A percentile compares a stretch with the other conserved stretches of the same genome.
Evolutionary conservation across 345 rosid species (phyloP).

Genomic region (Boechera stricta): DNA sequence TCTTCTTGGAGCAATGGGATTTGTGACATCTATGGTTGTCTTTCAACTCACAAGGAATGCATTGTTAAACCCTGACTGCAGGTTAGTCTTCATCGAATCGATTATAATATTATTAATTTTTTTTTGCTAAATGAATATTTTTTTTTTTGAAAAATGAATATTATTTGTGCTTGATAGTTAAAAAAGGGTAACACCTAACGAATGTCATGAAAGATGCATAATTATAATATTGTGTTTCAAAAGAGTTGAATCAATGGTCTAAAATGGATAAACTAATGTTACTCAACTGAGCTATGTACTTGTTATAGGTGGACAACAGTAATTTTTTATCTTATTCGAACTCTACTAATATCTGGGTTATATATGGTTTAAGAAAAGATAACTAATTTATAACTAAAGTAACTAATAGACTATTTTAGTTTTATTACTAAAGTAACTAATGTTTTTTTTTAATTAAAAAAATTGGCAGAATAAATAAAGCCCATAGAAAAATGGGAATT

Average conservation of each 20-base stretch:
- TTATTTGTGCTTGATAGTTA: not conserved
- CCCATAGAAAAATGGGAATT: constrained; percentile 51
- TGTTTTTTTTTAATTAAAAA: not conserved
- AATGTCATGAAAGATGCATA: not conserved
- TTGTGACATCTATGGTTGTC: constrained; percentile 61
- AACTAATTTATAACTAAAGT: too few species aligned
- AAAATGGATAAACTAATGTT: not conserved
- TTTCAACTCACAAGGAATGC: constrained; percentile 75
- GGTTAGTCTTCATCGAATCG: constrained; percentile 42
- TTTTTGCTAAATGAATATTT: not conserved
- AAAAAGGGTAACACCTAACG: not conserved
- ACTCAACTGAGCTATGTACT: not conserved
- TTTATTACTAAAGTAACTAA: too few species aligned
- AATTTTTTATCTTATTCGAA: too few species aligned
- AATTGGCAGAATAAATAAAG: constrained; percentile 60
- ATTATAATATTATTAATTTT: not conserved
- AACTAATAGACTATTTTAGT: not conserved
- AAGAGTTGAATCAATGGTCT: too few species aligned
- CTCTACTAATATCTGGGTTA: too few species aligned
- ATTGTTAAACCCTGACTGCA: constrained; percentile 71
- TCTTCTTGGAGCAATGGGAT: constrained; percentile 76
- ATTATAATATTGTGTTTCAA: not conserved
- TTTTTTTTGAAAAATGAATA: not conserved
- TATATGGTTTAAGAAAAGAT: too few species aligned
- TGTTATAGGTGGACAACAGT: not conserved